phyloP scores from a whole-genome alignment of 1,284 basidiomycete genomes.

The Xerocomus minutiporus region DNA sequence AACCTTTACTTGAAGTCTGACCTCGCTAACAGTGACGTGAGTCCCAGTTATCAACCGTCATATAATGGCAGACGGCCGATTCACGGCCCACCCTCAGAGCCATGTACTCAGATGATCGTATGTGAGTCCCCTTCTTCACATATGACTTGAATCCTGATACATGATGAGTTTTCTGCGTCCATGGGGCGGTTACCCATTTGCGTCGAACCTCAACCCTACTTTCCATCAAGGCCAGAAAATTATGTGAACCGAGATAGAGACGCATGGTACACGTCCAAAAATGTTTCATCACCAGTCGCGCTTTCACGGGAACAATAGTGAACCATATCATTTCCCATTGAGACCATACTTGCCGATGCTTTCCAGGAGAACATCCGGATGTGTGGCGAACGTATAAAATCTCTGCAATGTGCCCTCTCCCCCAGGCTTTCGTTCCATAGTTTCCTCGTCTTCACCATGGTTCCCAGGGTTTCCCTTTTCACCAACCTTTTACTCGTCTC shows the following conservation, averaged over 20 bases:
- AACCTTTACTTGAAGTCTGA: no score
- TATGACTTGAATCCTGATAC: neutral
- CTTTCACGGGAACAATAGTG: neutral
- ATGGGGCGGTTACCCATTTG: constrained; percentile 1
- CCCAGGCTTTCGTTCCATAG: no score
- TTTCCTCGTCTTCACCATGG: neutral
- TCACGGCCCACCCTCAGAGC: neutral
- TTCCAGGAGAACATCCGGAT: constrained; percentile 1
- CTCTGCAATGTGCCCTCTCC: no score
- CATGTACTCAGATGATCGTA: neutral
- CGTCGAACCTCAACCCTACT: neutral
- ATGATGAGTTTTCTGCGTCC: neutral
- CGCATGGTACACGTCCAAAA: neutral
- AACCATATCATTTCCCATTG: neutral
- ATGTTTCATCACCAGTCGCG: neutral
- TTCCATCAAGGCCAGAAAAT: neutral
- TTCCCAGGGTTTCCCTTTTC: neutral
- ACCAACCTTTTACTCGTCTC: neutral
- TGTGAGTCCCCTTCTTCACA: neutral
- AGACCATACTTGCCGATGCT: neutral
- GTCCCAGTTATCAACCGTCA: neutral
- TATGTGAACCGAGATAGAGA: neutral
- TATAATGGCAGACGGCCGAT: neutral
- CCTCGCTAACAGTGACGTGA: neutral
- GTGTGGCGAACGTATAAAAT: constrained; percentile 13